A percentile compares a stretch with the other conserved stretches of the same genome.
These are phyloP conservation scores for Ascochyta rabiei DNA, from an alignment of 2,329 filamentous ascomycete genomes.

Conservation along the genomic window DNA sequence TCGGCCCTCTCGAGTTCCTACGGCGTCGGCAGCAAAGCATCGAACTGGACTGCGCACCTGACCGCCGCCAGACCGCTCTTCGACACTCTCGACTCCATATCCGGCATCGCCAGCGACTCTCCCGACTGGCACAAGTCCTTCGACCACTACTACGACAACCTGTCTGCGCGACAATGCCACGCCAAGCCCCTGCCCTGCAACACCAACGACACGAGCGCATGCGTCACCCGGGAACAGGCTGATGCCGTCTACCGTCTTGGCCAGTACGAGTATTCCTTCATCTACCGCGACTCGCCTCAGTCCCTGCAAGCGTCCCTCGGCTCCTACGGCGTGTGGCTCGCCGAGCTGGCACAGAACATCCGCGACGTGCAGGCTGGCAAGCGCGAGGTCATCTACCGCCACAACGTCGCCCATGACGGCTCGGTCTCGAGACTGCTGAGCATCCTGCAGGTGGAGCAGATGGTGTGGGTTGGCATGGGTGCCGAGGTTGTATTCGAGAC, in stretches of 20 bases:
- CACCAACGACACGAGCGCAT: slow-evolving; percentile 57
- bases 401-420: slow-evolving; percentile 84
- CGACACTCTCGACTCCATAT: slow-evolving; percentile 67
- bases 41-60: slow-evolving; percentile 69
- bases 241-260: slow-evolving; percentile 76
- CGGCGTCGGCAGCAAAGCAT: slow-evolving; percentile 51
- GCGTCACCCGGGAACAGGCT: slow-evolving; percentile 67
- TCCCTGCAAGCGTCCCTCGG: slow-evolving; percentile 67
- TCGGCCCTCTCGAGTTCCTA: slow-evolving; percentile 52
- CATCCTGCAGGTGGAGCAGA: slow-evolving; percentile 72
- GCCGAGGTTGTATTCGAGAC: slow-evolving; percentile 79
- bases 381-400: slow-evolving; percentile 62
- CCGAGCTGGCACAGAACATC: slow-evolving; percentile 71
- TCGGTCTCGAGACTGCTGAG: slow-evolving; percentile 70
- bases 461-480: slow-evolving; percentile 88
- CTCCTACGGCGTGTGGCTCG: slow-evolving; percentile 74
- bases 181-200: slow-evolving; percentile 73
- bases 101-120: slow-evolving; percentile 64
- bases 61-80: slow-evolving; percentile 62
- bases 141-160: slow-evolving; percentile 86
- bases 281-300: slow-evolving; percentile 70
- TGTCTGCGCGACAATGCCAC: slow-evolving; percentile 80
- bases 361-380: slow-evolving; percentile 49
- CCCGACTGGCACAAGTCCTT: slow-evolving; percentile 71
- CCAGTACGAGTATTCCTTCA: slow-evolving; percentile 79